Percentiles rank a stretch among this genome's conserved stretches.
Evolutionary conservation across 345 rosid species (phyloP).

Genomic region (Rhizophora mangle): DNA sequence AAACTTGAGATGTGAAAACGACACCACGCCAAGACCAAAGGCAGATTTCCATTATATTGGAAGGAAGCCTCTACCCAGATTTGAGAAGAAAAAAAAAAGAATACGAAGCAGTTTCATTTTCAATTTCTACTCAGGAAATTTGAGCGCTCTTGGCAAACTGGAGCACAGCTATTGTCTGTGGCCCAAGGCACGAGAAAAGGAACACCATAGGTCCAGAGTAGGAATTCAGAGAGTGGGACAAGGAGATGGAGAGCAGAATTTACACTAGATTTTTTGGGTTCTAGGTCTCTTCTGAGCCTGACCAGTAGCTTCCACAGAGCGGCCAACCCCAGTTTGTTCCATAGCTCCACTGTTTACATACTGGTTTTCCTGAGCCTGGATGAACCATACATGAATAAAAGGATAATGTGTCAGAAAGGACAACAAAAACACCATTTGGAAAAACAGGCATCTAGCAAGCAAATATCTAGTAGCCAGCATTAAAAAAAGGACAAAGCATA

Average conservation of each 20-base stretch:
- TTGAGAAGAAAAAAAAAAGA: constrained; percentile 14
- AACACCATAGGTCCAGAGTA: constrained; percentile 3
- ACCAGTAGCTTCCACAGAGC: constrained; percentile 35
- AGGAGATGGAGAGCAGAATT: constrained; percentile 12
- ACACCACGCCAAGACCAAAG: not conserved
- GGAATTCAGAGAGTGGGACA: not conserved
- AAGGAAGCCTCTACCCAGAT: constrained; percentile 23
- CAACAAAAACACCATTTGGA: not conserved
- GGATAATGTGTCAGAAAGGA: not conserved
- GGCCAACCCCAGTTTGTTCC: constrained; percentile 33
- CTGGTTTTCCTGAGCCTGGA: constrained; percentile 38
- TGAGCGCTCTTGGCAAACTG: constrained; percentile 21
- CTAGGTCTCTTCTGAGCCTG: constrained; percentile 45
- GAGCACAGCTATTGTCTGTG: constrained; percentile 9
- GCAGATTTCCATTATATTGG: constrained; percentile 24
- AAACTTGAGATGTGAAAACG: not conserved
- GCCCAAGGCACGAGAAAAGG: constrained; percentile 16
- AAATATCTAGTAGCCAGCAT: not conserved
- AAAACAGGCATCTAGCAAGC: not conserved
- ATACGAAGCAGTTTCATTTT: not conserved
- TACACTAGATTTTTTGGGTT: constrained; percentile 33
- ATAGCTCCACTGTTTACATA: constrained; percentile 30
- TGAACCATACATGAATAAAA: not conserved
- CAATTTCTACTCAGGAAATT: not conserved
- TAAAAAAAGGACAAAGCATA: not conserved